Base-by-base conservation (phyloP, 768 basidiomycete species). In the Mycena belliarum region DNA sequence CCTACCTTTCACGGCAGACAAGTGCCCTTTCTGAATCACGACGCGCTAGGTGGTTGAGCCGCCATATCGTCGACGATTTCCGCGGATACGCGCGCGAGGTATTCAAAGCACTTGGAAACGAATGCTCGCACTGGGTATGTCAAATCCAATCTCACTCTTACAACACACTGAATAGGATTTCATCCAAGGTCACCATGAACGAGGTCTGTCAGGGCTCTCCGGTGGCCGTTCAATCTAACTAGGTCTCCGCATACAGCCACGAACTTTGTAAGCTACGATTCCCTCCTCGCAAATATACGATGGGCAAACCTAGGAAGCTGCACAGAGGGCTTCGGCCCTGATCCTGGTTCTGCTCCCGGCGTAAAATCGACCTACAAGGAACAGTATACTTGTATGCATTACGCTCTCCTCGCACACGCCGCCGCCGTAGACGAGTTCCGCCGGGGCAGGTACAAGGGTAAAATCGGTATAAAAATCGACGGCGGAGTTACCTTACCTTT, bases 21-120 rank as follows among this genome's bases (percentile, higher is more conserved):
- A 38, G 9, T 21, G 14, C 15, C 6, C 4, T 20, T 9, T 8
- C 16, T 23, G 23, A 29, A 32, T 6, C 32, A 16, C 20, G 10
- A 2, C 18, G 26, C 24, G 5, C 4, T 18, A 81, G 81, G 24
- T 83, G 79, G 79, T 70, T 80, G 12, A 76, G 76, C 57, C 75
- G 75, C 18, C 75, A 79, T 53, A 75, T 81, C 52, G 70, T 79
- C 20, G 59, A 69, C 23, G 82, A 84, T 63, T 84, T 72, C 55
- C 71, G 70, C 21, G 68, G 70, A 55, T 84, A 82, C 63, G 76
- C 80, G 6, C 68, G 58, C 7, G 58, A 40, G 11, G 62, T 63
- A 10, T 63, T 63, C 49, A 48, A 52, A 45, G 62, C 54, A 15
- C 20, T 63, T 11, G 62, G 62, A 2, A n/a, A 63, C 33, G 32